phyloP scores from a whole-genome alignment of 228 moss, liverwort and hornwort species.

The Sphagnum magellanicum region DNA sequence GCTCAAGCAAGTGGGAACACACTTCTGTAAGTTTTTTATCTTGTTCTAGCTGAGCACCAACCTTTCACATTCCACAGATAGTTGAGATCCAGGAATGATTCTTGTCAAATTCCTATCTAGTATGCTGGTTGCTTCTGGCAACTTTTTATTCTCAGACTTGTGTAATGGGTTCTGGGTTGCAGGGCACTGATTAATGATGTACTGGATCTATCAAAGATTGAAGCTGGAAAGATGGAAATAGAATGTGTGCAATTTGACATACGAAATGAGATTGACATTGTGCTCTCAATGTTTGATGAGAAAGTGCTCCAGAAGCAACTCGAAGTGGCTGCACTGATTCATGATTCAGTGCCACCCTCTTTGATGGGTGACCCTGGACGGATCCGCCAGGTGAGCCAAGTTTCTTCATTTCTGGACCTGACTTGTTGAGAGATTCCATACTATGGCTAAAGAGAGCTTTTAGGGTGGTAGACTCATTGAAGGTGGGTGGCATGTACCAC shows the following conservation, averaged over 20 bases:
- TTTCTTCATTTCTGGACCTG: not conserved
- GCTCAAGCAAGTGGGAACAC: slow-evolving; percentile 49
- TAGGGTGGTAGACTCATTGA: too few species aligned
- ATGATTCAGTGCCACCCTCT: slow-evolving; percentile 31
- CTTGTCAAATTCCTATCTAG: not conserved
- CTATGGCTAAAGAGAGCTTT: too few species aligned
- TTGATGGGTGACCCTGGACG: slow-evolving; percentile 34
- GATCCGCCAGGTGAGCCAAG: slow-evolving; percentile 32
- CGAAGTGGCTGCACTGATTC: slow-evolving; percentile 43
- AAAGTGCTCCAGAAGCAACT: slow-evolving; percentile 48
- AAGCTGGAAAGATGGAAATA: slow-evolving; percentile 83
- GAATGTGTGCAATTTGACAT: slow-evolving; percentile 67
- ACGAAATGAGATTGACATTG: slow-evolving; percentile 56
- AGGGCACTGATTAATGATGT: slow-evolving; percentile 78
- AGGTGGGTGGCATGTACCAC: too few species aligned
- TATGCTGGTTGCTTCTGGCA: not conserved
- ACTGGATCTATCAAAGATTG: slow-evolving; percentile 81
- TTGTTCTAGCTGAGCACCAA: not conserved
- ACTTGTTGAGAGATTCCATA: too few species aligned
- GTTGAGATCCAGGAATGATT: not conserved
- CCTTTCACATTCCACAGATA: not conserved
- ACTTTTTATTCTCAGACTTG: not conserved
- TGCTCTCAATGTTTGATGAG: slow-evolving; percentile 65
- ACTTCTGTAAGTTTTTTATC: slow-evolving; percentile 22
- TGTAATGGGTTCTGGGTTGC: slow-evolving; percentile 5